Conservation (phyloP, 345 rosid species). For the Crucihimalaya himalaica region DNA sequence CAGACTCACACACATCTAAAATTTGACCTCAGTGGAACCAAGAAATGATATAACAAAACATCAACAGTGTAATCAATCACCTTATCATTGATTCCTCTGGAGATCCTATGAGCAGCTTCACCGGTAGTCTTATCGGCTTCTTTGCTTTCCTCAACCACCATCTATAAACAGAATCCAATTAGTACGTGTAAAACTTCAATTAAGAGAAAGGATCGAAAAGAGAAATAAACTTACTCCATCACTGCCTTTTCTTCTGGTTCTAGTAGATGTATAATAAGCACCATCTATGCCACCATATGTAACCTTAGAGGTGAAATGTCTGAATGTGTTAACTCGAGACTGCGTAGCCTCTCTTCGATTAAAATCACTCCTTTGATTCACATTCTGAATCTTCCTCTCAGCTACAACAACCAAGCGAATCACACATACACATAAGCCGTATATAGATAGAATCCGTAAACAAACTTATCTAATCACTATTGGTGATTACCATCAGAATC, state of each 20-base stretch:
- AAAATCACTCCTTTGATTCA: constrained; percentile 37
- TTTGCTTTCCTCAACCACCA: constrained; percentile 73
- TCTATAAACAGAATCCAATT: constrained; percentile 43
- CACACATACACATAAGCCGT: neutral
- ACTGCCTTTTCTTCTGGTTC: constrained; percentile 56
- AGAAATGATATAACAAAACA: neutral
- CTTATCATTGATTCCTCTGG: constrained; percentile 82
- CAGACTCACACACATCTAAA: neutral
- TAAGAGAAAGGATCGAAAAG: neutral
- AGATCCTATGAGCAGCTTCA: constrained; percentile 78
- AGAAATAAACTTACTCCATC: constrained; percentile 65
- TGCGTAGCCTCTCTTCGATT: constrained; percentile 36
- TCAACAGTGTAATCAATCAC: constrained; percentile 38
- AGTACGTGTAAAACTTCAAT: neutral
- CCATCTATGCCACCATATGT: constrained; percentile 87
- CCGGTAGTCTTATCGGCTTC: constrained; percentile 78
- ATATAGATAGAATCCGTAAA: neutral
- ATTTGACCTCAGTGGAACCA: neutral
- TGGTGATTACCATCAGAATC: constrained; percentile 48
- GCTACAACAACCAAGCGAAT: constrained; percentile 32
- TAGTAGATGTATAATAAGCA: constrained; percentile 69
- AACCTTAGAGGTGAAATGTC: constrained; percentile 57
- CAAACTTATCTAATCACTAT: neutral
- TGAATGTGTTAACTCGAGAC: constrained; percentile 40
- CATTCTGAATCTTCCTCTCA: constrained; percentile 44